Evolutionary conservation across 495 filamentous ascomycete genomes (phyloP).

Genomic region (Penicillium pulvis): DNA sequence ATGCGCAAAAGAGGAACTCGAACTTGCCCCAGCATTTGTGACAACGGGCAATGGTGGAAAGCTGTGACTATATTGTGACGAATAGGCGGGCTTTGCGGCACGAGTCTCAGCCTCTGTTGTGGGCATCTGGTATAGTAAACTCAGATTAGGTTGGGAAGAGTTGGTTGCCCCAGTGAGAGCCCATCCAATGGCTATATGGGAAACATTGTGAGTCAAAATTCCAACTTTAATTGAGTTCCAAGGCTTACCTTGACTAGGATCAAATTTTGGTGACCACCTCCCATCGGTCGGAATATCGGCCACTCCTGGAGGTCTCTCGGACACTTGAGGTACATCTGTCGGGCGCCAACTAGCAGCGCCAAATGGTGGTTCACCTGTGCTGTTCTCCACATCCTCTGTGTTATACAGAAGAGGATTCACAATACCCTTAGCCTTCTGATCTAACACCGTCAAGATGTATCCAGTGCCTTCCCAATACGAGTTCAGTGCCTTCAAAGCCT

Average conservation of each 20-base stretch:
- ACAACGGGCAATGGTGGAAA: slow-evolving; percentile 31
- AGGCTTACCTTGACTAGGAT: slow-evolving; percentile 55
- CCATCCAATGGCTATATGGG: slow-evolving; percentile 65
- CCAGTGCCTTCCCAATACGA: slow-evolving; percentile 83
- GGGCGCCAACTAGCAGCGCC: slow-evolving; percentile 44
- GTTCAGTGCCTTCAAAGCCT: slow-evolving; percentile 73
- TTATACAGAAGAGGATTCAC: slow-evolving; percentile 80
- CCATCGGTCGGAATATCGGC: slow-evolving; percentile 33
- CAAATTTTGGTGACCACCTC: slow-evolving; percentile 45
- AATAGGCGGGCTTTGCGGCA: slow-evolving; percentile 25
- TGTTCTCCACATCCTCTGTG: slow-evolving; percentile 73
- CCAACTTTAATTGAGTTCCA: slow-evolving; percentile 31
- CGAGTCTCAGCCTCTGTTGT: slow-evolving; percentile 26
- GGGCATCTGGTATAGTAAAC: slow-evolving; percentile 67
- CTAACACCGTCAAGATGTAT: slow-evolving; percentile 82
- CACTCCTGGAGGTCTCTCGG: slow-evolving; percentile 25
- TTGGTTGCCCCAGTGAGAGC: slow-evolving; percentile 80
- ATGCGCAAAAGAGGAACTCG: slow-evolving; percentile 28
- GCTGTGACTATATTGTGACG: slow-evolving; percentile 41
- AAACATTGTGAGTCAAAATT: slow-evolving; percentile 11
- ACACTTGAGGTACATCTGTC: slow-evolving; percentile 28
- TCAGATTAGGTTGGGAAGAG: slow-evolving; percentile 76
- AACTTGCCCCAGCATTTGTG: slow-evolving; percentile 20
- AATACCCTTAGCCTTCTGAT: slow-evolving; percentile 83
- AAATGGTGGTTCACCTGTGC: slow-evolving; percentile 44